These are phyloP conservation scores for Anthoceros angustus DNA, from an alignment of 225 moss, liverwort and hornwort genomes.

Conservation along the genomic window DNA sequence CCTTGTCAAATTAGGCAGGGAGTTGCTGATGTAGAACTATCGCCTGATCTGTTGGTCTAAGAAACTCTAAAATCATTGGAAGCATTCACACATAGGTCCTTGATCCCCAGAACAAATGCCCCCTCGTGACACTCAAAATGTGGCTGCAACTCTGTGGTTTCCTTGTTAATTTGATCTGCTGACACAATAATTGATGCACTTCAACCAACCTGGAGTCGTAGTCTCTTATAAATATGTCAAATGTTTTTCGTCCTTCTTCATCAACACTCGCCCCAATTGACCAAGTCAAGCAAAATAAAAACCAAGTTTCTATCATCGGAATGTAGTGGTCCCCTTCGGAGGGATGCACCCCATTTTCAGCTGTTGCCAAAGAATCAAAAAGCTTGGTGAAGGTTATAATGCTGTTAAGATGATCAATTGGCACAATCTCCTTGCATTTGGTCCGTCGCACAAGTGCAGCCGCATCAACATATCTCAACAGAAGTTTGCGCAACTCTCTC, in stretches of 20 bases:
- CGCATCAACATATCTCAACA: slow-evolving; percentile 47
- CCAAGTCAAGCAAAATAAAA: slow-evolving; percentile 65
- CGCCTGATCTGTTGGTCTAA: not conserved
- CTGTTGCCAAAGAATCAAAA: slow-evolving; percentile 43
- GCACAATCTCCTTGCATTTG: slow-evolving; percentile 48
- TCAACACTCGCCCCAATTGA: slow-evolving; percentile 69
- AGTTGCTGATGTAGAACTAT: not conserved
- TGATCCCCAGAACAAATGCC: not conserved
- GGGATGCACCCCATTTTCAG: slow-evolving; percentile 53
- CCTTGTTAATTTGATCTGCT: too few relatives aligned
- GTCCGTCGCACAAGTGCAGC: slow-evolving; percentile 36
- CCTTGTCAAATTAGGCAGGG: not conserved
- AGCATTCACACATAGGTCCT: not conserved
- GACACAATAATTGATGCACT: too few relatives aligned
- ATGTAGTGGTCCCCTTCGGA: slow-evolving; percentile 58
- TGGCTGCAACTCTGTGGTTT: too few relatives aligned
- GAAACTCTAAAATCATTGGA: not conserved
- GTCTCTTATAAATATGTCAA: slow-evolving; percentile 59
- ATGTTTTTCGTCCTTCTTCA: slow-evolving; percentile 41
- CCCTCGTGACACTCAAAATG: too few relatives aligned
- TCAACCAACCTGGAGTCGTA: slow-evolving; percentile 41
- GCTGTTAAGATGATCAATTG: slow-evolving; percentile 57
- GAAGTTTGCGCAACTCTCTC: slow-evolving; percentile 35
- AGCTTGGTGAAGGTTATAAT: slow-evolving; percentile 48
- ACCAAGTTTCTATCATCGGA: slow-evolving; percentile 56